Percentiles rank a stretch among this genome's conserved stretches.
Conservation (phyloP, 169 alveolate genomes). For the Plasmodium gaboni region DNA sequence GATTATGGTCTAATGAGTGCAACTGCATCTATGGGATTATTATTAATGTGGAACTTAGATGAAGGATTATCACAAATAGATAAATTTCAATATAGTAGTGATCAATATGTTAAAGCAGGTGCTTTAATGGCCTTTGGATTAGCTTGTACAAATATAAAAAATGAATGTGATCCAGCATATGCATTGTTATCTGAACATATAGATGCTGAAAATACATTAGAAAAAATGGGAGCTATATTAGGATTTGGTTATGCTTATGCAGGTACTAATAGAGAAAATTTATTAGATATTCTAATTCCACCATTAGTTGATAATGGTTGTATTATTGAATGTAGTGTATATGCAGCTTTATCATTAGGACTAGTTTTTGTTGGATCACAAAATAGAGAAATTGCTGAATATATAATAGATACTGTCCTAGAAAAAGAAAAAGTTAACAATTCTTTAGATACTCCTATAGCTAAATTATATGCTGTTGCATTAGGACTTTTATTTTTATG, state of each 20-base stretch:
- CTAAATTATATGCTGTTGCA: slow-evolving; percentile 84
- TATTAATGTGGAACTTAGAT: slow-evolving; percentile 98
- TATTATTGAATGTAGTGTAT: slow-evolving; percentile 94
- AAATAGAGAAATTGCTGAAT: slow-evolving; percentile 96
- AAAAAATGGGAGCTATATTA: slow-evolving; percentile 94
- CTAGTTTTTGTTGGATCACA: slow-evolving; percentile 97
- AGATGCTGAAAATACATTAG: slow-evolving; percentile 85
- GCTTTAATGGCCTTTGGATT: slow-evolving; percentile 95
- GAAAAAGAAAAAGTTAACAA: slow-evolving; percentile 85
- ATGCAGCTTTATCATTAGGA: slow-evolving; percentile 97
- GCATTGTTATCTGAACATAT: slow-evolving; percentile 96
- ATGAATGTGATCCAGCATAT: slow-evolving; percentile 96
- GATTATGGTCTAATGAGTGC: slow-evolving; percentile 96
- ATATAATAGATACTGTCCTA: slow-evolving; percentile 92
- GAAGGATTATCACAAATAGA: slow-evolving; percentile 95
- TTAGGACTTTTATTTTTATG: slow-evolving; percentile 94
- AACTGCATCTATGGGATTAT: slow-evolving; percentile 96
- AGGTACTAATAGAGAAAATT: slow-evolving; percentile 96
- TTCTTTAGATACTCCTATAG: slow-evolving; percentile 28
- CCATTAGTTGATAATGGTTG: slow-evolving; percentile 90
- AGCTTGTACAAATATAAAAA: slow-evolving; percentile 93
- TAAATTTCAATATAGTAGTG: slow-evolving; percentile 95
- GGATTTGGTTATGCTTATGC: slow-evolving; percentile 99
- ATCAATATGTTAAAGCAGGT: slow-evolving; percentile 97
- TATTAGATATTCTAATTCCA: slow-evolving; percentile 92